These are phyloP conservation scores for Fusarium verrucosum DNA, from an alignment of 2,329 filamentous ascomycete species.

Conservation along the genomic window DNA sequence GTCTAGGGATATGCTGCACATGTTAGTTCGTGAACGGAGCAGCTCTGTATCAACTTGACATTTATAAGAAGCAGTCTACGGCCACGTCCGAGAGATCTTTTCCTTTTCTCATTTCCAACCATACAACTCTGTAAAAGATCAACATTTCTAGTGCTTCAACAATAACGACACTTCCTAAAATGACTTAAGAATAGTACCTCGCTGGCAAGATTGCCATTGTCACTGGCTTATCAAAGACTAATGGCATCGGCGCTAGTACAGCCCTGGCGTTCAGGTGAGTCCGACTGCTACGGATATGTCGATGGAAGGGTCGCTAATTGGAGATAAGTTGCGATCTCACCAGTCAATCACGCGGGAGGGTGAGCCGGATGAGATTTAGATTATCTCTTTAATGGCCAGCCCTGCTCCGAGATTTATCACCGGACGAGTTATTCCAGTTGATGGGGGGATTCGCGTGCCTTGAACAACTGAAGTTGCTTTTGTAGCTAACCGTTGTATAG, in stretches of 20 bases:
- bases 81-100: neutral
- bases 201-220: constrained; percentile 41
- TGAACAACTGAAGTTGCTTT: neutral
- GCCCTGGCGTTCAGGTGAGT: neutral
- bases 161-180: neutral
- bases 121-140: neutral
- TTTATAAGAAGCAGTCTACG: neutral
- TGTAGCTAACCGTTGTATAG: accelerated
- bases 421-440: constrained; percentile 11
- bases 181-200: constrained; percentile 37
- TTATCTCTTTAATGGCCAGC: constrained; percentile 3
- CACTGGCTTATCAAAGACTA: constrained; percentile 29
- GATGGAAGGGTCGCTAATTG: constrained; percentile 1
- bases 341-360: constrained; percentile 11
- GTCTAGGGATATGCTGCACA: neutral
- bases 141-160: neutral
- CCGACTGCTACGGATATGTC: constrained; percentile 14
- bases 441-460: constrained; percentile 12
- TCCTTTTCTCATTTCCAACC: neutral
- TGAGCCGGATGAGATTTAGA: neutral
- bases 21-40: neutral
- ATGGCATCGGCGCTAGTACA: constrained; percentile 6
- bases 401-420: constrained; percentile 15
- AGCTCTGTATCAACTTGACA: neutral
- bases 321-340: neutral